Evolutionary conservation across 176 grass and related monocot species (phyloP), one percentile per base, ranked within the genome.

Genomic region (Chloris gayana): DNA sequence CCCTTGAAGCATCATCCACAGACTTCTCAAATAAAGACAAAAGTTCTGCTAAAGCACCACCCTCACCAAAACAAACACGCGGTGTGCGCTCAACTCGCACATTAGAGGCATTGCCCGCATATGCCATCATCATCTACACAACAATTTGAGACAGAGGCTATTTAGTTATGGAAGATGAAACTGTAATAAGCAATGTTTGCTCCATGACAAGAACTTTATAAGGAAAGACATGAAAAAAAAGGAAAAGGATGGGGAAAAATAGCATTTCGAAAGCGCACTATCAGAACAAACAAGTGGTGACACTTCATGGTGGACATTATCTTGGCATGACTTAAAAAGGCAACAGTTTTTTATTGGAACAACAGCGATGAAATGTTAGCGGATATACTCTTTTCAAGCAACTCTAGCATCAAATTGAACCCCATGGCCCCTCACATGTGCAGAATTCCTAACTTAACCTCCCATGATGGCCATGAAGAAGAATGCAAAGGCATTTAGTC

Each of bases 21-120:
- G 80, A 80, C 18, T 87, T 94, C 62, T 94, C 92, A 93, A 91
- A 94, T 51, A 93, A 89, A 77, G 88, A 78, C 31, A 89, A 35
- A 33, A 98, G 71, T 89, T 98, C 90, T 49, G 88, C 92, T 50
- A 98, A 87, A 80, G 90, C 90, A 46, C 90, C 88, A 14, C 86
- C 90, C 67, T 93, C 86, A 3, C 87, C 80, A 73, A 91, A 94
- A 77, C 74, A 92, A 83, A 81, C 75, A 33, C 79, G 57, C 10
- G 83, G 77, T 15, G 85, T 80, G 49, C 58, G 75, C 67, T 98
- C 92, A 67, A 98, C 47, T 51, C 95, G 90, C 68, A 91, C 78
- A 83, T 93, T 91, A 75, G 88, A 93, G 73, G 84, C 49, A 58
- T 88, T 71, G 71, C 92, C 95, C 11, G 78, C 90, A 87, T 94